These are phyloP conservation scores for Lippia alba DNA, from an alignment of 305 asterid species.

Conservation along the genomic window DNA sequence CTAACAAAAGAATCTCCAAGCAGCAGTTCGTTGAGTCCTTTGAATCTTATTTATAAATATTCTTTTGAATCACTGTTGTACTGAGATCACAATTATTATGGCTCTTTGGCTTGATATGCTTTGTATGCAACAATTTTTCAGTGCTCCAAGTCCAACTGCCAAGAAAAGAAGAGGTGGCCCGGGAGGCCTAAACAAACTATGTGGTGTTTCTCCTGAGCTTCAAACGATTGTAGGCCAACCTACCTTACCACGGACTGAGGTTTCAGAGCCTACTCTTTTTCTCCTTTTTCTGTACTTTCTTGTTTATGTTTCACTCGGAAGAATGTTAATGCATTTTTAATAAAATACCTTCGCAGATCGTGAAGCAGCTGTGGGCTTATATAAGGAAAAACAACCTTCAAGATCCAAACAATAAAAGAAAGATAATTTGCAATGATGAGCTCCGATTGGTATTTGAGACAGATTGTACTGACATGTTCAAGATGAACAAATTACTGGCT, in stretches of 20 bases:
- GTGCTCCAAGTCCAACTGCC: slow-evolving; percentile 51
- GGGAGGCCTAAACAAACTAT: slow-evolving; percentile 88
- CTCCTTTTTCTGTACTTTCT: too few relatives aligned
- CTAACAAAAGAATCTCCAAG: too few relatives aligned
- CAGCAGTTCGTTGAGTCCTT: too few relatives aligned
- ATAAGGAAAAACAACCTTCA: slow-evolving; percentile 83
- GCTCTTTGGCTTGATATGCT: slow-evolving; percentile 14
- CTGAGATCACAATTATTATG: background rate
- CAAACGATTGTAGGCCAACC: slow-evolving; percentile 92
- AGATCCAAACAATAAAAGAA: slow-evolving; percentile 81
- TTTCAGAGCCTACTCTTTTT: slow-evolving; percentile 24
- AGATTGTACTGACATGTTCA: slow-evolving; percentile 82
- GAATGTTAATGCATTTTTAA: slow-evolving; percentile 12
- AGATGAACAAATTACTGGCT: slow-evolving; percentile 79
- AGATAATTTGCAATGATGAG: slow-evolving; percentile 81
- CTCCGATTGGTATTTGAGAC: slow-evolving; percentile 77
- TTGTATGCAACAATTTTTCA: slow-evolving; percentile 34
- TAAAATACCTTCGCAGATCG: slow-evolving; percentile 64
- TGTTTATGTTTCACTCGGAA: background rate
- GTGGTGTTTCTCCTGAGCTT: slow-evolving; percentile 92
- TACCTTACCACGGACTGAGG: slow-evolving; percentile 94
- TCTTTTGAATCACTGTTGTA: background rate
- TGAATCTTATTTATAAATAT: background rate
- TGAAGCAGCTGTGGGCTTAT: slow-evolving; percentile 84
- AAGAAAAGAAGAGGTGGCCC: slow-evolving; percentile 91